Conservation (phyloP, 257 asterid genomes). For the Petunia axillaris region DNA sequence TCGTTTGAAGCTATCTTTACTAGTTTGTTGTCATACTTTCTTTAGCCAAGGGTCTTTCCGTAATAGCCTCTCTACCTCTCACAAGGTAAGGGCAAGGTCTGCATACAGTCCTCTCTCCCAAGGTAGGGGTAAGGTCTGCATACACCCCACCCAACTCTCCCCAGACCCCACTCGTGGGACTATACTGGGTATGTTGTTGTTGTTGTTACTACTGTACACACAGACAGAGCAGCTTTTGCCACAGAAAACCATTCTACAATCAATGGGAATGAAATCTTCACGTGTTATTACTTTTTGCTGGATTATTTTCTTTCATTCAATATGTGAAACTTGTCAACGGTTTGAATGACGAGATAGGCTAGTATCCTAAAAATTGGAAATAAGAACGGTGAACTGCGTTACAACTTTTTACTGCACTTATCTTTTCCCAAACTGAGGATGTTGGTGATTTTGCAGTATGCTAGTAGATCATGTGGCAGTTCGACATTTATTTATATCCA, state of each 20-base stretch:
- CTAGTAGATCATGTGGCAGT: not conserved
- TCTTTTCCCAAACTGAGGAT: not conserved
- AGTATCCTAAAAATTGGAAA: slow-evolving; percentile 1
- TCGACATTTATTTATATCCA: not conserved
- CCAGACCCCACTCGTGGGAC: too few species aligned
- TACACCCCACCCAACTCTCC: too few species aligned
- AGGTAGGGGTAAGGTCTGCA: too few species aligned
- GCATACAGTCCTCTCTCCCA: too few species aligned
- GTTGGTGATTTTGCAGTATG: not conserved
- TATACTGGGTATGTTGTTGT: too few species aligned
- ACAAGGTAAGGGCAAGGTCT: too few species aligned
- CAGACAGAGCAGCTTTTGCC: not conserved
- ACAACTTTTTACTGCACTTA: not conserved
- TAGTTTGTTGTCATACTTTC: too few species aligned
- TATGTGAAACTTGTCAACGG: not conserved
- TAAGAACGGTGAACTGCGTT: not conserved
- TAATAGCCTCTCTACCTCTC: too few species aligned
- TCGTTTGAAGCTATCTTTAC: too few species aligned
- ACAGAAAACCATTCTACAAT: not conserved
- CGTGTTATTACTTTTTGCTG: not conserved
- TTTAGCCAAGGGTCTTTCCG: too few species aligned
- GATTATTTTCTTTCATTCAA: not conserved
- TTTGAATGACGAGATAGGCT: not conserved
- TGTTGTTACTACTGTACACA: not conserved
- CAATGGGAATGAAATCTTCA: not conserved